Percentiles rank a stretch among this genome's conserved stretches.
phyloP scores from a whole-genome alignment of 192 early-diverging fungal species.

The Coemansia reversa region DNA sequence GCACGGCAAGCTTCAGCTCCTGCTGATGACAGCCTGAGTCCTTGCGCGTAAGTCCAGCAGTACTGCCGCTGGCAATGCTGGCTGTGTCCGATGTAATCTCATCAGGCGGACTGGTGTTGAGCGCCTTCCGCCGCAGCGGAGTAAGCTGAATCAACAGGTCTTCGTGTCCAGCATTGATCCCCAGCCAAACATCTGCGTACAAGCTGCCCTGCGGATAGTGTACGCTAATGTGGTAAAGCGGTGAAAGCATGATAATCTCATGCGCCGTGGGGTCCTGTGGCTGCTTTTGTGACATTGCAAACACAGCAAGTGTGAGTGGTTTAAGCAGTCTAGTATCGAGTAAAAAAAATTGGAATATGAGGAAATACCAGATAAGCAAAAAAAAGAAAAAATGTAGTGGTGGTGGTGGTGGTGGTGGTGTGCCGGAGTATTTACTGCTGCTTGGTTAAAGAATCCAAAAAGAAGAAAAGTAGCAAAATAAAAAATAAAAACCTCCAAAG shows the following conservation, averaged over 20 bases:
- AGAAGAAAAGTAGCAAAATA: background rate
- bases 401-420: background rate
- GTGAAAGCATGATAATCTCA: conserved; percentile 50
- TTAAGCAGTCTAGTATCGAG: background rate
- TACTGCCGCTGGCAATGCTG: conserved; percentile 3
- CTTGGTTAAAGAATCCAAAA: background rate
- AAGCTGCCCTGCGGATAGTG: conserved; percentile 51
- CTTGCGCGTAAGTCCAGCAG: conserved; percentile 18
- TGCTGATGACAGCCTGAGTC: conserved; percentile 34
- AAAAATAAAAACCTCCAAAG: background rate
- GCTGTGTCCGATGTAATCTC: conserved; percentile 10
- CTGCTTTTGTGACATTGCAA: conserved; percentile 21
- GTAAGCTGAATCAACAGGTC: conserved; percentile 45
- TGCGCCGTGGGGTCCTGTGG: conserved; percentile 49
- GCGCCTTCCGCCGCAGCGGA: conserved; percentile 44
- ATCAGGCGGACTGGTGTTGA: conserved; percentile 39
- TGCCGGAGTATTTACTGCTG: background rate
- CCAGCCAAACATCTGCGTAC: conserved; percentile 52
- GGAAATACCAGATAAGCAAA: background rate
- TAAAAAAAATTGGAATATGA: background rate
- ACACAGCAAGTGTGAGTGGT: background rate
- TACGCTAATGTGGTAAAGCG: conserved; percentile 46
- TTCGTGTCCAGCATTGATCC: conserved; percentile 35
- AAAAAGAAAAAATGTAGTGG: background rate
- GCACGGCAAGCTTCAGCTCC: conserved; percentile 13